phyloP scores from a whole-genome alignment of 2,329 filamentous ascomycete species.

The Knoxdaviesia proteae region DNA sequence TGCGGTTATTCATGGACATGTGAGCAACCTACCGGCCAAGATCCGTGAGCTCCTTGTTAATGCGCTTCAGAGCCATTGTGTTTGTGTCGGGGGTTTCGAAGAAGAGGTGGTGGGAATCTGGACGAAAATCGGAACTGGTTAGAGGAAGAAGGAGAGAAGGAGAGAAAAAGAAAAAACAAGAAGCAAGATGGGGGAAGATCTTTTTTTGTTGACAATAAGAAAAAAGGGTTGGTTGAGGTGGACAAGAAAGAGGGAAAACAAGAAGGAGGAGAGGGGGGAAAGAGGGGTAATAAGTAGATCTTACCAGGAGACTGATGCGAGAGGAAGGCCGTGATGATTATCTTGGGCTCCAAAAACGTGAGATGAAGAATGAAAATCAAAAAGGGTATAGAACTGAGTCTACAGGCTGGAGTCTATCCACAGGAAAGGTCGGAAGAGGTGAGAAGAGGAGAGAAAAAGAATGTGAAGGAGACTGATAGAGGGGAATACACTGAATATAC shows the following conservation, averaged over 20 bases:
- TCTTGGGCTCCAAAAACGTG: too few species aligned
- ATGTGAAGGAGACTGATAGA: too few species aligned
- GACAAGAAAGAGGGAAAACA: slow-evolving; percentile 6
- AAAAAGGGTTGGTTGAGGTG: slow-evolving; percentile 8
- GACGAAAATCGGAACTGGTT: slow-evolving; percentile 1
- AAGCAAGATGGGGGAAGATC: background rate
- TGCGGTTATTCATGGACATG: too few species aligned
- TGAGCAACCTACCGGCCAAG: slow-evolving; percentile 51
- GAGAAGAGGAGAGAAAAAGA: too few species aligned
- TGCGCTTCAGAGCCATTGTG: slow-evolving; percentile 74
- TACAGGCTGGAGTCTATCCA: too few species aligned
- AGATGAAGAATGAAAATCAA: too few species aligned
- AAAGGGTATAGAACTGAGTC: too few species aligned
- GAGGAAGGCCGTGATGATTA: too few species aligned
- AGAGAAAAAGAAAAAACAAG: background rate
- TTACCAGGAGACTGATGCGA: too few species aligned
- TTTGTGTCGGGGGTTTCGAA: slow-evolving; percentile 5
- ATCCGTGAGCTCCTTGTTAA: slow-evolving; percentile 85
- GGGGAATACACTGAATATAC: too few species aligned
- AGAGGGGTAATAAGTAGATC: slow-evolving; percentile 3
- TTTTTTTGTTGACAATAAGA: slow-evolving; percentile 2
- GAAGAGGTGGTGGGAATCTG: background rate
- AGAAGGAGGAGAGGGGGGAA: slow-evolving; percentile 4
- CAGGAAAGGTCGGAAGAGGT: too few species aligned
- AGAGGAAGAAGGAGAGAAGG: background rate